A percentile compares a stretch with the other conserved stretches of the same genome.
These are phyloP conservation scores for Flagelloscypha sp. DNA, from an alignment of 768 basidiomycete species.

Conservation along the genomic window DNA sequence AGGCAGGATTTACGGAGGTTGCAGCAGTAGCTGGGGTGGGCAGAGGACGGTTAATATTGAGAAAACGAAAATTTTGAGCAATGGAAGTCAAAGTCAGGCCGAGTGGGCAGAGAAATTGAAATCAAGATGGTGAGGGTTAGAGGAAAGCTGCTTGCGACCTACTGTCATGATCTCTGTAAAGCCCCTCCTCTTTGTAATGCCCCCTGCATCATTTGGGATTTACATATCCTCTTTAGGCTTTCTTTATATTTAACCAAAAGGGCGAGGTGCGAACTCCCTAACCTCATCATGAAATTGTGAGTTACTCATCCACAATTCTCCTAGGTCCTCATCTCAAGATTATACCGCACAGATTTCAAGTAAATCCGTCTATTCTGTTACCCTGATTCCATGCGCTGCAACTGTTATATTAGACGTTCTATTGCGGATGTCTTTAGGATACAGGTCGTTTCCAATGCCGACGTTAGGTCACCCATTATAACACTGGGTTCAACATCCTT, in stretches of 20 bases:
- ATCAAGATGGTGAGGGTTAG: no score
- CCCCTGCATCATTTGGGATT: no score
- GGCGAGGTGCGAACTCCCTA: conserved; percentile 68
- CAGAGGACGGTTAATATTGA: no score
- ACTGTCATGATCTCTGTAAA: conserved; percentile 41
- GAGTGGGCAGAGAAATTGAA: no score
- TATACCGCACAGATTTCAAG: conserved; percentile 98
- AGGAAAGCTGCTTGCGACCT: neutral
- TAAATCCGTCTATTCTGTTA: conserved; percentile 28
- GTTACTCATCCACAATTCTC: no score
- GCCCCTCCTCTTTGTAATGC: no score
- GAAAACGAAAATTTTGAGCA: no score
- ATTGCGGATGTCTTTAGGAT: conserved; percentile 98
- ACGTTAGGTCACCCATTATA: conserved; percentile 94
- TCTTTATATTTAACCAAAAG: conserved; percentile 99
- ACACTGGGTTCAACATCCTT: conserved; percentile 97
- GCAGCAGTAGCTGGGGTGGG: no score
- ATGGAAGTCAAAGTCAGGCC: no score
- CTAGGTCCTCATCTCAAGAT: conserved; percentile 90
- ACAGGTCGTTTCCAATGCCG: conserved; percentile 96
- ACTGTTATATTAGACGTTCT: conserved; percentile 59
- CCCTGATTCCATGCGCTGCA: neutral
- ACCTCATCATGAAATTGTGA: conserved; percentile 7
- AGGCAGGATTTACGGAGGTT: no score
- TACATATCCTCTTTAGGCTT: conserved; percentile 56